Conservation (phyloP, 2,329 filamentous ascomycete genomes). For the Septoria linicola region DNA sequence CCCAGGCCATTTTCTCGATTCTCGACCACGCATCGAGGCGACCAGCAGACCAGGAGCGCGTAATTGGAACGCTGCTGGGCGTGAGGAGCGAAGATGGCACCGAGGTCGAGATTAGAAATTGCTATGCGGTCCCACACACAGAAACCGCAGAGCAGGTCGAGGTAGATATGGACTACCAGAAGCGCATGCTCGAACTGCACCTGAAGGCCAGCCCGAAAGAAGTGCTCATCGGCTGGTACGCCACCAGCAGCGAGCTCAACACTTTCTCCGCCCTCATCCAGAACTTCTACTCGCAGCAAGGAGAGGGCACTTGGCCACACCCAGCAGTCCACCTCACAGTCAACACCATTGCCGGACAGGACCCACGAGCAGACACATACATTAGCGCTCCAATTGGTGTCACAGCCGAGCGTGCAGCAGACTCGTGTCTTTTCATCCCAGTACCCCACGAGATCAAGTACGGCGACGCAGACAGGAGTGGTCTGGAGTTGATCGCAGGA, state of each 20-base stretch:
- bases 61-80: constrained; percentile 94
- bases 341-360: constrained; percentile 80
- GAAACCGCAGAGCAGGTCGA: constrained; percentile 98
- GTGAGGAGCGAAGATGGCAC: constrained; percentile 93
- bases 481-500: constrained; percentile 77
- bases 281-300: constrained; percentile 97
- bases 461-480: constrained; percentile 72
- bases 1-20: constrained; percentile 72
- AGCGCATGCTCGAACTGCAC: constrained; percentile 95
- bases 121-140: constrained; percentile 97
- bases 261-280: constrained; percentile 98
- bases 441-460: constrained; percentile 94
- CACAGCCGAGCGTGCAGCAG: constrained; percentile 88
- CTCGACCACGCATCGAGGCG: constrained; percentile 91
- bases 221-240: constrained; percentile 96
- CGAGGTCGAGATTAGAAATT: constrained; percentile 92
- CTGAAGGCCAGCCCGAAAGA: constrained; percentile 93
- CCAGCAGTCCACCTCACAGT: constrained; percentile 97
- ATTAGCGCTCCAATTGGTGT: constrained; percentile 94
- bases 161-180: constrained; percentile 99
- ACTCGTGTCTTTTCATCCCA: constrained; percentile 96
- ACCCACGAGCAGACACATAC: constrained; percentile 89
- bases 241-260: constrained; percentile 93
- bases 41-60: constrained; percentile 87
- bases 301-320: constrained; percentile 94